A percentile compares a stretch with the other conserved stretches of the same genome.
Conservation (phyloP, 345 rosid genomes). For the Adansonia digitata region DNA sequence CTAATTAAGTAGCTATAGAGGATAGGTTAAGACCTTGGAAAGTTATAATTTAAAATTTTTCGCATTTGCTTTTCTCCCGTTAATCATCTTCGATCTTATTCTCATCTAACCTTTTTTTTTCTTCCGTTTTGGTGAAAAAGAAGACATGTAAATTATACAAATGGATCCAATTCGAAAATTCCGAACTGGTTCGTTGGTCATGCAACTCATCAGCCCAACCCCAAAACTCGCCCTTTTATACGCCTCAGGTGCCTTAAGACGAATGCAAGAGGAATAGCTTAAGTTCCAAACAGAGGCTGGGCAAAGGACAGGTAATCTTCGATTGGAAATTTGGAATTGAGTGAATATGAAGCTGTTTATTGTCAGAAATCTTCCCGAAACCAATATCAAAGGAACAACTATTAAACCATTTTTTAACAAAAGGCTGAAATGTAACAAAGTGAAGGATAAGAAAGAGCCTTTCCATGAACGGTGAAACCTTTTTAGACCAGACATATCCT, state of each 20-base stretch:
- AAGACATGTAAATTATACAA: background rate
- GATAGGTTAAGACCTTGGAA: no score
- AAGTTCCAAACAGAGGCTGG: background rate
- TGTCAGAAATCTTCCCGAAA: background rate
- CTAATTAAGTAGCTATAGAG: no score
- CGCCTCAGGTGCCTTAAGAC: background rate
- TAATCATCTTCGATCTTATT: no score
- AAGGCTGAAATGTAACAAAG: background rate
- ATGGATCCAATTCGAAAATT: background rate
- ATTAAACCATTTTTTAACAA: background rate
- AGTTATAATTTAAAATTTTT: no score
- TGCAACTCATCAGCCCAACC: no score
- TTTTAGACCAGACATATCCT: background rate
- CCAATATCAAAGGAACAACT: background rate
- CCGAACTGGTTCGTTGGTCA: background rate
- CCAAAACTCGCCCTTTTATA: no score
- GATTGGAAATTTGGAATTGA: background rate
- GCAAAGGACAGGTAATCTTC: background rate
- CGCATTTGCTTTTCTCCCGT: no score
- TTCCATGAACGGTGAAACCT: background rate
- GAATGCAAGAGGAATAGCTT: background rate
- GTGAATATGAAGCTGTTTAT: background rate
- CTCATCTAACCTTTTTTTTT: no score
- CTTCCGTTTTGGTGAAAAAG: no score
- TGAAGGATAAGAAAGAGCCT: background rate